Evolutionary conservation across 495 filamentous ascomycete genomes (phyloP).

Genomic region (Talaromyces stipitatus): DNA sequence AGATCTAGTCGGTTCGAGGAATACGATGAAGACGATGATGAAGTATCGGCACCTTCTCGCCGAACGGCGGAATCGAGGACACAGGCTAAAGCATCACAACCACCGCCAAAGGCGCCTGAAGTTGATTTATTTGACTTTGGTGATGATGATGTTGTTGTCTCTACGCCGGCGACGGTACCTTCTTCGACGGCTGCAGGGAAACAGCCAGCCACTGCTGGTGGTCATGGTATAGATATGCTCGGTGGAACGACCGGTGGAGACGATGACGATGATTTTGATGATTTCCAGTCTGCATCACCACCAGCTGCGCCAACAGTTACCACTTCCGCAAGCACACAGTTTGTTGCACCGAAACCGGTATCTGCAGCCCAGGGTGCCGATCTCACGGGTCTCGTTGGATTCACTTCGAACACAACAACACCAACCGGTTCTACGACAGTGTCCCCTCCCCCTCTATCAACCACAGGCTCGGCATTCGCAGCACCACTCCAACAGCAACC

Average conservation of each 20-base stretch:
- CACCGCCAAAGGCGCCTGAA: conserved; percentile 70
- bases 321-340: conserved; percentile 58
- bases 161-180: conserved; percentile 23
- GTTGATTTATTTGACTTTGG: conserved; percentile 80
- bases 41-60: conserved; percentile 39
- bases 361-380: conserved; percentile 72
- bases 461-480: conserved; percentile 32
- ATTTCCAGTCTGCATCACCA: conserved; percentile 83
- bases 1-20: conserved; percentile 80
- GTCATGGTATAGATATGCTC: conserved; percentile 49
- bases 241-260: conserved; percentile 39
- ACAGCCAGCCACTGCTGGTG: conserved; percentile 31
- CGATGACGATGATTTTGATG: conserved; percentile 93
- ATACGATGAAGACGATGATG: conserved; percentile 94
- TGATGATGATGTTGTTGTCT: conserved; percentile 57
- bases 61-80: conserved; percentile 32
- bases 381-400: conserved; percentile 68
- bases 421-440: conserved; percentile 45
- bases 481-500: conserved; percentile 31
- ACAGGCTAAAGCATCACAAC: conserved; percentile 46
- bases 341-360: conserved; percentile 75
- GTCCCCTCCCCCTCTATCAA: conserved; percentile 25
- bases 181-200: conserved; percentile 43
- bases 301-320: conserved; percentile 52
- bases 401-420: conserved; percentile 73